Base-by-base conservation (phyloP, 2,329 filamentous ascomycete species). In the Trichoderma hamatum region DNA sequence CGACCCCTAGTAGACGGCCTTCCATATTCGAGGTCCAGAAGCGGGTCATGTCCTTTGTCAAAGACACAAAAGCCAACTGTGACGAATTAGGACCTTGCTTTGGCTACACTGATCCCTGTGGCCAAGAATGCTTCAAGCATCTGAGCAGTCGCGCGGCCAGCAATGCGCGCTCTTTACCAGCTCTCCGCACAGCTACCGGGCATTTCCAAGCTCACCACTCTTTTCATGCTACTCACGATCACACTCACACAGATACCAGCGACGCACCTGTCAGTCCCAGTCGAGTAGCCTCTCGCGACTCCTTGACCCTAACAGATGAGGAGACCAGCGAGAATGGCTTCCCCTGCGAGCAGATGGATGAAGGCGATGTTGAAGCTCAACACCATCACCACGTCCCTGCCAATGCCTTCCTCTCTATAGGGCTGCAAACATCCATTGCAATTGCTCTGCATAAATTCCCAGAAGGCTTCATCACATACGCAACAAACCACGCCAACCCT, bases 391-490 rank as follows among this genome's bases (percentile, higher is more conserved):
- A 99, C 78, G 95, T 98, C 3, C 93, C 95, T 0, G 90, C 92
- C 71, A 98, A 98, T 76, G 93, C 93, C 6, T 99, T 97, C 78
- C 84, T 98, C 71, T 92, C 92, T 64, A 96, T 98, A 70, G 94
- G 96, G n/a, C 87, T 99, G 0, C 96, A 99, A 79, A 98, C 96
- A 0, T 95, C 93, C 19, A 90, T 97, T 62, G 96, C 96, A 6
- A 98, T 99, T 72, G 94, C 95, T 9, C 84, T 99, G 1, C 96
- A 99, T 83, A 99, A 99, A 78, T 91, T 98, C 43, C 96, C 96
- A 1, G 96, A 91, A 75, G 89, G 89, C 26, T 91, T 91, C 78
- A 90, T 99, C 74, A 98, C 95, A 1, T 99, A 96, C 78, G 95
- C 96, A 11, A 97, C 96, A 11, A 99, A 98, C 80, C 96, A 99